Evolutionary conservation across 352 stramenopile genomes (phyloP).

Genomic region (Halophytophthora batemanensis): DNA sequence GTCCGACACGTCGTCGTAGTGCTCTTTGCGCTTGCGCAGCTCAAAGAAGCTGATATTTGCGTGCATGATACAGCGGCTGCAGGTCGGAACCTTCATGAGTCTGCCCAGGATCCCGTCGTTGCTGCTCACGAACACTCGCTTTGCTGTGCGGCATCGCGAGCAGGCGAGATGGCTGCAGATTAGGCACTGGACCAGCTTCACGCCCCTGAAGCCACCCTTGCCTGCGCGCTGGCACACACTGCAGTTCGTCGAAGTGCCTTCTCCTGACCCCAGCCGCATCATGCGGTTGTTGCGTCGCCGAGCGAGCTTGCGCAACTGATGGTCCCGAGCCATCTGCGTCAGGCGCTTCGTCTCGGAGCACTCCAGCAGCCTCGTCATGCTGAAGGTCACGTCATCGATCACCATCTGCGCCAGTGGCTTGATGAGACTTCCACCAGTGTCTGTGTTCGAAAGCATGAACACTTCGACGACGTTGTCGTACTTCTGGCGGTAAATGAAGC

Average conservation of each 20-base stretch:
- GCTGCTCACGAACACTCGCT: conserved; percentile 42
- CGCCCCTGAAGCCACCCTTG: conserved; percentile 32
- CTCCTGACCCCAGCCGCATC: conserved; percentile 16
- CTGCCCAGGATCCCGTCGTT: conserved; percentile 33
- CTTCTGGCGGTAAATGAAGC: conserved; percentile 53
- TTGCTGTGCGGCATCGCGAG: conserved; percentile 36
- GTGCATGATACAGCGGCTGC: conserved; percentile 31
- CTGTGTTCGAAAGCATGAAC: conserved; percentile 43
- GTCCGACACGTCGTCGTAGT: too few relatives aligned
- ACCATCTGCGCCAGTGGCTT: conserved; percentile 27
- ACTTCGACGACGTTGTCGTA: conserved; percentile 39
- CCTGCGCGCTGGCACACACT: conserved; percentile 26
- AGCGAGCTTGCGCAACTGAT: conserved; percentile 26
- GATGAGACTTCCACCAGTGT: conserved; percentile 33
- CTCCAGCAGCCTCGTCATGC: conserved; percentile 32
- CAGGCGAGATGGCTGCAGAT: conserved; percentile 41
- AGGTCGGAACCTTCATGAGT: conserved; percentile 35
- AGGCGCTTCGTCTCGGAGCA: conserved; percentile 44
- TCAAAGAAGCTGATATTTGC: conserved; percentile 37
- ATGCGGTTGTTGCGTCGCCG: conserved; percentile 11
- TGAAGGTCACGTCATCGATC: conserved; percentile 32
- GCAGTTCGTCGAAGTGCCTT: conserved; percentile 8
- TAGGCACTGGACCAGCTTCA: conserved; percentile 44
- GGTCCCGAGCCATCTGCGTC: conserved; percentile 43
- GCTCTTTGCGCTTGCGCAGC: background rate